Percentiles rank a stretch among this genome's conserved stretches.
Evolutionary conservation across 768 basidiomycete genomes (phyloP).

Genomic region (Leccinum obscurum): DNA sequence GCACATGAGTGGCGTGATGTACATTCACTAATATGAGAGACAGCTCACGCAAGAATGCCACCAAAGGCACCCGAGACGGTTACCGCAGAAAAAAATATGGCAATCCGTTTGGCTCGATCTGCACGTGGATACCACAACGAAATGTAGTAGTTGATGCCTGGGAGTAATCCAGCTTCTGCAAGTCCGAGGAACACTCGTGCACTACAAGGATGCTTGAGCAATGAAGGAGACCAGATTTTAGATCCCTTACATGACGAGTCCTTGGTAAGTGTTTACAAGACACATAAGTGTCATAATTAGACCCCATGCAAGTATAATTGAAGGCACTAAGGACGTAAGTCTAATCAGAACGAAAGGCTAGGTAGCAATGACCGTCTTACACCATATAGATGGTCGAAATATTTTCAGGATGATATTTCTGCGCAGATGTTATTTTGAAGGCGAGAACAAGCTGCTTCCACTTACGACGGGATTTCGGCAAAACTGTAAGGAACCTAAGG

Average conservation of each 20-base stretch:
- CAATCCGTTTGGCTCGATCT: constrained; percentile 58
- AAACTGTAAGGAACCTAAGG: constrained; percentile 37
- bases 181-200: constrained; percentile 46
- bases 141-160: constrained; percentile 45
- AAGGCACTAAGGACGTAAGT: constrained; percentile 35
- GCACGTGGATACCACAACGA: constrained; percentile 61
- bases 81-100: constrained; percentile 64
- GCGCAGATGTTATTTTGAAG: constrained; percentile 1
- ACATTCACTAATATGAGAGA: neutral
- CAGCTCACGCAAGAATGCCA: constrained; percentile 41
- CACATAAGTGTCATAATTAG: constrained; percentile 40
- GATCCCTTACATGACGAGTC: constrained; percentile 30
- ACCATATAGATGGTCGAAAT: constrained; percentile 35
- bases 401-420: constrained; percentile 41
- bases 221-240: neutral
- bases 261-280: constrained; percentile 35
- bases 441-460: neutral
- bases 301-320: constrained; percentile 42
- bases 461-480: constrained; percentile 40
- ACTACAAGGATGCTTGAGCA: constrained; percentile 20
- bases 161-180: constrained; percentile 47
- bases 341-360: constrained; percentile 10
- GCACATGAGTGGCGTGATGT: neutral
- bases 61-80: constrained; percentile 54
- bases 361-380: constrained; percentile 18